Base-by-base conservation (phyloP, 2,329 filamentous ascomycete species). In the Aspergillus viridinutans region DNA sequence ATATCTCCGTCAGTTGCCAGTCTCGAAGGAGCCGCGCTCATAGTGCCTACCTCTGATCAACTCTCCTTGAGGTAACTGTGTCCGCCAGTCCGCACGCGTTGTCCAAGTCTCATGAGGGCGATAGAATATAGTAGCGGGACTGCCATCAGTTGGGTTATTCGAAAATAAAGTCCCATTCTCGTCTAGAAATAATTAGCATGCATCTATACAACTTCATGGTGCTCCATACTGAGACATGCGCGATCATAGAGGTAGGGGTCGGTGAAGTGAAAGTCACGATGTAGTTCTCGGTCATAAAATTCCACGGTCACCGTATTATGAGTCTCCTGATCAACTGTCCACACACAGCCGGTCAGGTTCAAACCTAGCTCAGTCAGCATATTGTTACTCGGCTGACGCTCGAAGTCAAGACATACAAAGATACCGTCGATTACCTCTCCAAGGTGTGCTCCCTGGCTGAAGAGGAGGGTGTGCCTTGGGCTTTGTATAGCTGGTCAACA, bases 51-150 rank as follows among this genome's bases (percentile, higher is more conserved):
- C 75, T 50, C 87, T 87, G 2, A 97, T 85, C 10, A 87, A 83
- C 74, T 99, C 94, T n/a, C 91, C 91, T 32, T 83, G 83, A 0
- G 94, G 94, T n/a, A 99, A 76, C 61, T 89, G 82, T 0, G 89
- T 96, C 51, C 90, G 86, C 92, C 93, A 97, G 74, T 99, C 94
- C 21, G 86, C 85, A 52, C 94, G 84, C 51, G 90, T 84, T 2
- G 92, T 97, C 94, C 94, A 99, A 1, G 90, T 95, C 76, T 99
- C 93, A 70, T 99, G 94, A 0, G 95, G 94, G 6, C 94, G 85
- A 74, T 97, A 99, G 75, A 96, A 97, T n/a, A 99, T 85, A 32
- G 86, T 88, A 3, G 93, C 90, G 2, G 90, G 86, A 57, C 86
- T 84, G 7, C 78, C 80, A 32, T 85, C 82, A 8, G 80, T 81